Evolutionary conservation across 371 early-diverging fungal genomes (phyloP), one percentile per base, ranked within the genome.

Genomic region (Coemansia sp.): DNA sequence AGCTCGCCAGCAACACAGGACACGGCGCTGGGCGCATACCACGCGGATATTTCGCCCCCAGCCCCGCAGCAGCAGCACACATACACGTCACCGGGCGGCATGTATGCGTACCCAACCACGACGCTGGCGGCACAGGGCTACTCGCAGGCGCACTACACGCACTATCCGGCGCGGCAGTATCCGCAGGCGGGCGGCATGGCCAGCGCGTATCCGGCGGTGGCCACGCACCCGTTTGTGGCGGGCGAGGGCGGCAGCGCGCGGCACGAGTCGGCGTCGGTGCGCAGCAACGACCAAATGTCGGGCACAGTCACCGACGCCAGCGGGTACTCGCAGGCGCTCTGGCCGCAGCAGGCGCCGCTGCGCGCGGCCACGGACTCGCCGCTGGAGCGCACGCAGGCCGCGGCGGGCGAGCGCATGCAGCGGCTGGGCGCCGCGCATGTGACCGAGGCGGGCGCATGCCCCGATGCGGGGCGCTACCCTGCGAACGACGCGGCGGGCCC

Each of bases 231-330:
- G 8, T 59, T 59, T 30, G 40, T 26, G 48, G 20, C 20, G 1
- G 20, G 20, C 20, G 20, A 20, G 20, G 20, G 20, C 20, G 20
- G 59, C 56, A 50, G 26, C 36, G 51, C 57, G 10, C 55, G 66
- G n/a, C 48, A 63, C 30, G 71, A 71, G 55, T 61, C 59, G 9
- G 59, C 59, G 5, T 68, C 71, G 35, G 71, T 54, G 3, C 63
- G 62, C 58, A 71, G 71, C 59, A 71, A 71, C 52, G 71, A 71
- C 45, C 71, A 71, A 49, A 58, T 68, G 55, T 71, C 71, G 16
- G 63, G 55, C 36, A 67, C 71, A 26, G 38, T 59, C 42, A 71
- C 71, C 4, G 71, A 71, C 9, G 63, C 55, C 42, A 71, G 71
- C 51, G 63, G 69, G 5, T 63, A 59, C 40, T 71, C 71, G 39